Evolutionary conservation across 305 asterid genomes (phyloP).

Genomic region (Ruellia speciosa): DNA sequence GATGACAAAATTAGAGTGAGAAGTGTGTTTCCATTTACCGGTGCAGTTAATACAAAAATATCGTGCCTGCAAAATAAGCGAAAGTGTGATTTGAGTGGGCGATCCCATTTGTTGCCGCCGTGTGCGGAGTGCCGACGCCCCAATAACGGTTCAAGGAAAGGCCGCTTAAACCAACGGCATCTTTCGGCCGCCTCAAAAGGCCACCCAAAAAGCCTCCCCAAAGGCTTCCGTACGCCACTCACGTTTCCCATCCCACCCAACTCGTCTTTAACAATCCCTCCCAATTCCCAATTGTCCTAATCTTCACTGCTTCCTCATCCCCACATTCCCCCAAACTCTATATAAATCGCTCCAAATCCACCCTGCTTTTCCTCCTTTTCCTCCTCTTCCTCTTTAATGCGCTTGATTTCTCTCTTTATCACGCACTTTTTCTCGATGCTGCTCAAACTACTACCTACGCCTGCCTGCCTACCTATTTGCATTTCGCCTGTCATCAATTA

Average conservation of each 20-base stretch:
- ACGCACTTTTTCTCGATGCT: too few species aligned
- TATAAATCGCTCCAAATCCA: conserved; percentile 31
- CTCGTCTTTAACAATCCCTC: conserved; percentile 16
- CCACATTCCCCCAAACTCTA: conserved; percentile 26
- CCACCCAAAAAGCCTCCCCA: conserved; percentile 24
- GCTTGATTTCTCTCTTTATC: too few species aligned
- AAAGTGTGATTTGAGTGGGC: neutral
- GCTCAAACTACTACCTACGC: too few species aligned
- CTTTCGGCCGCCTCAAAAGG: conserved; percentile 26
- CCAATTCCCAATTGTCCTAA: conserved; percentile 2
- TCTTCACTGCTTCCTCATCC: neutral
- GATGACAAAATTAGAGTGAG: neutral
- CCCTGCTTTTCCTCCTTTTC: neutral
- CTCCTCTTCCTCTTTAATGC: too few species aligned
- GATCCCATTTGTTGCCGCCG: conserved; percentile 7
- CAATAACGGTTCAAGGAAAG: conserved; percentile 13
- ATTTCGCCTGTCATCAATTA: conserved; percentile 1
- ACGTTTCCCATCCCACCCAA: conserved; percentile 8
- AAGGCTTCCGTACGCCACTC: conserved; percentile 30
- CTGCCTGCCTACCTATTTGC: too few species aligned
- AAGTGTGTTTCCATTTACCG: too few species aligned
- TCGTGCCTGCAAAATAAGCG: too few species aligned
- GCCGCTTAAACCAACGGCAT: conserved; percentile 23
- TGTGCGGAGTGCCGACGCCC: neutral
- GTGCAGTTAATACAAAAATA: too few species aligned